Percentiles rank a stretch among this genome's conserved stretches.
These are phyloP conservation scores for Bipolaris victoriae DNA, from an alignment of 2,329 filamentous ascomycete genomes.

Conservation along the genomic window DNA sequence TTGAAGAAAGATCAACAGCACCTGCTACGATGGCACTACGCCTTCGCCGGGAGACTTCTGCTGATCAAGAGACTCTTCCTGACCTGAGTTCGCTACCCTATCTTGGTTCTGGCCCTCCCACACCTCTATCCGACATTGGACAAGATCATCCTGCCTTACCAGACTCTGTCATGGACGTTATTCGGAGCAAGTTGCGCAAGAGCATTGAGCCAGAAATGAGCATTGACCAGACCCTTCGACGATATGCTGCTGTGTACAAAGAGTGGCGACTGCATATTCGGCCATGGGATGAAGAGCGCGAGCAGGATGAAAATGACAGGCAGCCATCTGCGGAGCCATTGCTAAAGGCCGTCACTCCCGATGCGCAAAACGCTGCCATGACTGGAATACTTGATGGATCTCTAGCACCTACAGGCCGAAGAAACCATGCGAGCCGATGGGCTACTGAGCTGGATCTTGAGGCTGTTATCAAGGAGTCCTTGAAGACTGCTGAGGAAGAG, in stretches of 20 bases:
- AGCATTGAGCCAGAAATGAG: constrained; percentile 41
- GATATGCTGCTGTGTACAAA: constrained; percentile 50
- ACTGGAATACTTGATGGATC: constrained; percentile 37
- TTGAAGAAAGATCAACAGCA: constrained; percentile 33
- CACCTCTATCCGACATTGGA: constrained; percentile 52
- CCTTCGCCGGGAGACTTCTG: constrained; percentile 36
- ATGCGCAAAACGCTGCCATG: constrained; percentile 46
- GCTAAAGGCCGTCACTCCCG: constrained; percentile 53
- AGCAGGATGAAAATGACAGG: constrained; percentile 47
- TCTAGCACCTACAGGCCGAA: constrained; percentile 37
- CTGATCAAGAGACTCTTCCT: constrained; percentile 47
- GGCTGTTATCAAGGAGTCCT: constrained; percentile 73
- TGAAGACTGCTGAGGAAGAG: constrained; percentile 70
- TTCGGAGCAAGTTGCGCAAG: constrained; percentile 44
- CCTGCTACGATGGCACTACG: constrained; percentile 44
- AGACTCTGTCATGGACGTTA: constrained; percentile 43
- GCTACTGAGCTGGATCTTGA: constrained; percentile 74
- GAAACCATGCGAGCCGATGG: constrained; percentile 42
- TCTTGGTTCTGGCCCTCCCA: constrained; percentile 52
- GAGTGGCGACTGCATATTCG: constrained; percentile 52
- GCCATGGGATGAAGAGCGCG: constrained; percentile 50
- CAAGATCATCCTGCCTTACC: constrained; percentile 48
- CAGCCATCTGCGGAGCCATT: constrained; percentile 46
- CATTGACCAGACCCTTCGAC: constrained; percentile 36
- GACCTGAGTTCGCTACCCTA: constrained; percentile 55